Base-by-base conservation (phyloP, 345 rosid genomes). In the Rhodamnia argentea region DNA sequence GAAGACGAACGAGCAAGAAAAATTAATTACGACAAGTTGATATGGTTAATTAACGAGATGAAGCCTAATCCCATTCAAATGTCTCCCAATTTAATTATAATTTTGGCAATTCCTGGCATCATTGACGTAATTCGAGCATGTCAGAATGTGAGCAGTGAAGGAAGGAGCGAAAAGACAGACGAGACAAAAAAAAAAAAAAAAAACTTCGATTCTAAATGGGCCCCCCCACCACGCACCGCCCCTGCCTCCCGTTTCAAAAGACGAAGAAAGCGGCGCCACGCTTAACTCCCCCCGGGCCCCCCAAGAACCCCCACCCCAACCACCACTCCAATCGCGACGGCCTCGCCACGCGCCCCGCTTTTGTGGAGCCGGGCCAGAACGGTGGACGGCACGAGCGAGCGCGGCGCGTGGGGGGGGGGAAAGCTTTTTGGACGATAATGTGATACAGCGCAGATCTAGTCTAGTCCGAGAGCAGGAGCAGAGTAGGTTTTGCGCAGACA, bases 361-460 rank as follows among this genome's bases (percentile, higher is more conserved):
- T 51, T 12, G 52, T 51, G 52, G 52, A 29, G 59, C 51, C 47
- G 50, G 23, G 47, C 26, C 3, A 5, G 4, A 6, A 4, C 18
- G 18, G 75, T 84, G 85, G 76, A 56, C 9, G 78, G 22, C 52
- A 23, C 54, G 32, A 22, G 53, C 81, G 29, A 15, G 23, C 8
- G 24, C 44, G 24, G 59, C 22, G 40, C 56, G 40, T 53, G 58
- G 84, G 58, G 1, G 40, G 23, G 37, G 13, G 9, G 16, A 26
- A 18, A 83, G 42, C 14, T 50, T n/a, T n/a, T 47, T 29, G 81
- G 23, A 37, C 52, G 85, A 70, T 84, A 52, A 40, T 60, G 76
- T 59, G 85, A 58, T 84, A 59, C 85, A 84, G 85, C 85, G 74
- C 55, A 84, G 85, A 84, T 84, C 85, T 84, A 84, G 78, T 47